Evolutionary conservation across 2,329 filamentous ascomycete species (phyloP).

Genomic region (Verticillium isaacii): DNA sequence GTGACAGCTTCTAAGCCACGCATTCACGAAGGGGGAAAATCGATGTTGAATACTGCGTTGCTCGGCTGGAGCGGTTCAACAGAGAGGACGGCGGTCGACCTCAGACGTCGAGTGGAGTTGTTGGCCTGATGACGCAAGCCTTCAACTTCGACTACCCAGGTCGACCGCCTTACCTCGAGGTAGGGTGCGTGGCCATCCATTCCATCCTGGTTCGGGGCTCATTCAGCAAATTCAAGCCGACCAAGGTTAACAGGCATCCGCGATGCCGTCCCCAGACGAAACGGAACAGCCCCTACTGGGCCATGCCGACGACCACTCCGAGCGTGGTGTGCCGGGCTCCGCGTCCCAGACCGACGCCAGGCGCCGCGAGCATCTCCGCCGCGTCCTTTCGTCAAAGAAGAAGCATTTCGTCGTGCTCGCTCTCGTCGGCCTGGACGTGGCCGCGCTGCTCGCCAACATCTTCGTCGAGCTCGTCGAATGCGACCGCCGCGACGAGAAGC

Average conservation of each 20-base stretch:
- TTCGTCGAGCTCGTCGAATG: slow-evolving; percentile 44
- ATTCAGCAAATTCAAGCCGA: neutral
- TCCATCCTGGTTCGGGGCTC: no score
- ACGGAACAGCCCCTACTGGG: neutral
- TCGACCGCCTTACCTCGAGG: no score
- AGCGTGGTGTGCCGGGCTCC: neutral
- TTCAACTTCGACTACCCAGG: neutral
- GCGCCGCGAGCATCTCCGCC: slow-evolving; percentile 1
- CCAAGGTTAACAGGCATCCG: no score
- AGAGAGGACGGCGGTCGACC: no score
- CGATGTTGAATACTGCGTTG: no score
- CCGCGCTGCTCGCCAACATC: slow-evolving; percentile 39
- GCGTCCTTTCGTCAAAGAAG: slow-evolving; percentile 26
- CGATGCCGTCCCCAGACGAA: neutral
- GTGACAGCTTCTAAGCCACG: no score
- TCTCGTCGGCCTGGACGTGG: slow-evolving; percentile 40
- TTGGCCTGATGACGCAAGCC: neutral
- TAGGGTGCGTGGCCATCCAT: no score
- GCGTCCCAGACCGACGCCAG: neutral
- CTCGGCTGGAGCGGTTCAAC: no score
- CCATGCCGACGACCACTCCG: neutral
- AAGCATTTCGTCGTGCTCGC: slow-evolving; percentile 42
- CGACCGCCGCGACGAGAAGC: slow-evolving; percentile 29
- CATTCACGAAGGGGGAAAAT: no score
- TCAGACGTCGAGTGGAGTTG: neutral